Base-by-base conservation (phyloP, 768 basidiomycete species). In the Boletus huronensis region DNA sequence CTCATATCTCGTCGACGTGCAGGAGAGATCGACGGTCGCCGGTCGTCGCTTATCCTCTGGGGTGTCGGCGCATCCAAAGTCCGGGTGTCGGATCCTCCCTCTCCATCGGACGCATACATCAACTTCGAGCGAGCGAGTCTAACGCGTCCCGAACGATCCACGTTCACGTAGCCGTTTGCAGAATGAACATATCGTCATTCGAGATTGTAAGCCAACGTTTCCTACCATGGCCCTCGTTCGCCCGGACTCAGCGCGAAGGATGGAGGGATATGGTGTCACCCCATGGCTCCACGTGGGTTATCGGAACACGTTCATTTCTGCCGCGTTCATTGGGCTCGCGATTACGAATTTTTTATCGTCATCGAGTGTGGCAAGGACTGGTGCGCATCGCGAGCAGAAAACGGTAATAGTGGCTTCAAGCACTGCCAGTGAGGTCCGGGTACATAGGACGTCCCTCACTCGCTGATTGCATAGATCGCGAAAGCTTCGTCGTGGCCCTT, bases 1-100 rank as follows among this genome's bases (percentile, higher is more conserved):
- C 11, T n/a, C n/a, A n/a, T 64, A 64, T 45, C 57, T 64, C 13
- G 63, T 64, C n/a, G 63, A 64, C 36, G 59, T 64, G 11, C 55
- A 61, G n/a, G 60, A 54, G 14, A 53, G 54, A 23, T 48, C 52
- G 41, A 38, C 53, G 1, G 50, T 52, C 26, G 41, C n/a, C n/a
- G n/a, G n/a, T n/a, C 57, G 3, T 60, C 63, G 1, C 59, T 64
- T 14, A 54, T 64, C 19, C 60, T 62, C 28, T 62, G 61, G 61
- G 59, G 60, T 25, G 55, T 62, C 11, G 61, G 61, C 23, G 61
- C 61, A 11, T 62, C 60, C 21, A 61, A 42, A 41, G 59, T n/a
- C n/a, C 61, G 3, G 61, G 61, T 3, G 62, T 62, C 25, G 61
- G 61, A 8, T 62, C 60, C 5, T 41, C 61, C 6, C 43, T 62